These are phyloP conservation scores for Syzygium aqueum DNA, from an alignment of 345 rosid species.

Conservation along the genomic window DNA sequence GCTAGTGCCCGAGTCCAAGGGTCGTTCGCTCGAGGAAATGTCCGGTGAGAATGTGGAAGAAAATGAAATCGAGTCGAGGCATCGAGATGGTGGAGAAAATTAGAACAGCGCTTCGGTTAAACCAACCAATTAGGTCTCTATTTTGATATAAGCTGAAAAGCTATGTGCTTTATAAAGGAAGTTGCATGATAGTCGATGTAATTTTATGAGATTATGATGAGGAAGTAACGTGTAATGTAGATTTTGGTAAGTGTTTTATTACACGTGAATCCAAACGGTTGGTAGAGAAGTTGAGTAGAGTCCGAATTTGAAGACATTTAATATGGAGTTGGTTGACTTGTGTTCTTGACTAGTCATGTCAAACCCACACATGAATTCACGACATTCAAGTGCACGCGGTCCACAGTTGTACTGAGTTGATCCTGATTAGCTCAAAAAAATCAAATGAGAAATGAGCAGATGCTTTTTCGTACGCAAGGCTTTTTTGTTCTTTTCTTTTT, in stretches of 20 bases:
- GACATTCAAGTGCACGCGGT: neutral
- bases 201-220: neutral
- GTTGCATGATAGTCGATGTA: neutral
- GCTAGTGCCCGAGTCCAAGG: constrained; percentile 41
- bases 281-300: neutral
- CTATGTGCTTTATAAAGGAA: neutral
- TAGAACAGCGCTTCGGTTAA: neutral
- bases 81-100: neutral
- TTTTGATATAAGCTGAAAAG: neutral
- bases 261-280: neutral
- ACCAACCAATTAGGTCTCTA: neutral
- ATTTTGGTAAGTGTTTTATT: neutral
- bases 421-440: neutral
- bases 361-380: neutral
- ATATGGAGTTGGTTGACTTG: neutral
- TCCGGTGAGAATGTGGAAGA: constrained; percentile 30
- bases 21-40: constrained; percentile 50
- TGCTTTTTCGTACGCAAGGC: neutral
- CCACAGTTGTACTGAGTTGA: neutral
- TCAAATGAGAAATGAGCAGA: neutral
- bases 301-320: neutral
- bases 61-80: neutral
- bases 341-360: neutral
- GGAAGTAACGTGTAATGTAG: neutral
- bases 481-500: neutral